Evolutionary conservation across 345 rosid genomes (phyloP), one percentile per base, ranked within the genome.

Genomic region (rapeseed (Brassica napus)): DNA sequence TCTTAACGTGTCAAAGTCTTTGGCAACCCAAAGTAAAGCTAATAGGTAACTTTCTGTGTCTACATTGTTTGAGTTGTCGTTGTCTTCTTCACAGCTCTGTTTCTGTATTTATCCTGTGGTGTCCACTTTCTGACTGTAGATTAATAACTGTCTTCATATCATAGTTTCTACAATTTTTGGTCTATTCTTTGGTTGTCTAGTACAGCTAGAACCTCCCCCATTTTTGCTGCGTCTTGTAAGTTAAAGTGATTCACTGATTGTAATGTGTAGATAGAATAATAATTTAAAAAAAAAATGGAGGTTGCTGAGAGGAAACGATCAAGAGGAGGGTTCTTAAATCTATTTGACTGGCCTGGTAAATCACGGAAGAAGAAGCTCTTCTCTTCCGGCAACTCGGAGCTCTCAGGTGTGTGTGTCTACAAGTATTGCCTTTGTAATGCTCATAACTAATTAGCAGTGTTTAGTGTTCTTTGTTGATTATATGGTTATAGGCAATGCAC

Each of bases 291-390:
- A 52, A 54, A 57, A 59, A 92, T 90, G 97, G 93, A 93, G 81
- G 89, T 80, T 80, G 76, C 82, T n/a, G 89, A 89, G 74, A 86
- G 88, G 69, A 88, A 89, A 79, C 86, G 86, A 71, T 74, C 92
- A 1, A 95, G 92, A 79, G 96, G 94, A 79, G 86, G 91, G 10
- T 84, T 91, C 63, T 83, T 90, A 31, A 77, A 87, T 65, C 71
- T 89, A 42, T 91, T 95, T 76, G 96, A 90, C 75, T 91, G 98
- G 99, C 89, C 87, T 80, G 89, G 94, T 15, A 95, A 89, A 83
- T 95, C 94, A 35, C 82, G 89, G 61, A 91, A 90, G 64, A 91
- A 91, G 87, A 93, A 90, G 86, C 84, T 88, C 64, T 91, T 91
- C 55, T 87, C 91, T 72, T 59, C 88, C 23, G 83, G 77, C 80